Percentiles rank a stretch among this genome's conserved stretches.
Conservation (phyloP, 768 basidiomycete genomes). For the Ramaria sp. region DNA sequence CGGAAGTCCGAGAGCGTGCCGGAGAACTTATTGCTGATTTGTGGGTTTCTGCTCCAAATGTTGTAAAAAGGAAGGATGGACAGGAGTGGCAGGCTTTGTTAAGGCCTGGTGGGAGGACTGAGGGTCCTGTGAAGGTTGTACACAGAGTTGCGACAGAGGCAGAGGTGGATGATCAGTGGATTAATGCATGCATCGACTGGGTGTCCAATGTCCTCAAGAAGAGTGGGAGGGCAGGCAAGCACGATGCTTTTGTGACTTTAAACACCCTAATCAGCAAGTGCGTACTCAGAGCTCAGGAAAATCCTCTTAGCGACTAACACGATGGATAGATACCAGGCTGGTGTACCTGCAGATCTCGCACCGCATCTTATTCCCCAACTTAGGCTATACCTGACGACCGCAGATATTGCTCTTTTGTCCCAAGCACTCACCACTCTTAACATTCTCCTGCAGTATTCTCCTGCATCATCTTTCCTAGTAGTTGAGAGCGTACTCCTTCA, state of each 20-base stretch:
- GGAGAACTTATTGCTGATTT: slow-evolving; percentile 79
- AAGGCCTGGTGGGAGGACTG: slow-evolving; percentile 55
- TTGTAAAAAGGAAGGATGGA: slow-evolving; percentile 47
- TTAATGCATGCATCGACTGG: slow-evolving; percentile 71
- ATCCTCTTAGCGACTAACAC: background rate
- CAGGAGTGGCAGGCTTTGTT: slow-evolving; percentile 79
- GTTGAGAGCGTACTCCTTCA: slow-evolving; percentile 60
- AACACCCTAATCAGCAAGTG: slow-evolving; percentile 62
- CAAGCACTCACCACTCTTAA: slow-evolving; percentile 58
- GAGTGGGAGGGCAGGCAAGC: slow-evolving; percentile 68
- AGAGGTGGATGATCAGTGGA: slow-evolving; percentile 64
- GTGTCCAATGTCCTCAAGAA: slow-evolving; percentile 63
- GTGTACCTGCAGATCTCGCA: slow-evolving; percentile 48
- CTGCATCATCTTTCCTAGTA: slow-evolving; percentile 57
- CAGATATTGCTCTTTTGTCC: slow-evolving; percentile 71
- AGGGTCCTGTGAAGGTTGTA: slow-evolving; percentile 72
- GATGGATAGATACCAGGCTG: slow-evolving; percentile 29
- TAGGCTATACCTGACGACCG: slow-evolving; percentile 58
- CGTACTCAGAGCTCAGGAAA: slow-evolving; percentile 8
- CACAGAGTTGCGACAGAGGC: slow-evolving; percentile 74
- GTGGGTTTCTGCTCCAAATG: slow-evolving; percentile 77
- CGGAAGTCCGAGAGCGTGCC: slow-evolving; percentile 76
- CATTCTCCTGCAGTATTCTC: slow-evolving; percentile 57
- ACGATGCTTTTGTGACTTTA: slow-evolving; percentile 69
- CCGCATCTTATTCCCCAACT: slow-evolving; percentile 60